Evolutionary conservation across 768 basidiomycete genomes (phyloP).

Genomic region (Lenzites betulinus): DNA sequence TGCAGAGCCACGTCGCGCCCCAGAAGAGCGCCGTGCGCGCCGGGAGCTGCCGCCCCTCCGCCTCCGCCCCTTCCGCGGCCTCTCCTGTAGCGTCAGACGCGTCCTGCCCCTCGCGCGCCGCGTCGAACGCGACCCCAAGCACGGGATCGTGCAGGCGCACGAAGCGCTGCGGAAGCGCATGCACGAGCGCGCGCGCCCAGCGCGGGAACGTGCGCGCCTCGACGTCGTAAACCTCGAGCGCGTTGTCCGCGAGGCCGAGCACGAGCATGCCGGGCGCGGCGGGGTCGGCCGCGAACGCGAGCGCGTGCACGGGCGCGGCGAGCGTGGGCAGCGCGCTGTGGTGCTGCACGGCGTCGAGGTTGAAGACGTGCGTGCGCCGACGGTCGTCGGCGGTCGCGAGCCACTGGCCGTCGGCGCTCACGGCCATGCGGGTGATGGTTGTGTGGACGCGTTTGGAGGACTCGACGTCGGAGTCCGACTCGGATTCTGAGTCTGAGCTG

Average conservation of each 20-base stretch:
- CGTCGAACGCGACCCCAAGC: constrained; percentile 70
- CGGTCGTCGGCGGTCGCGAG: constrained; percentile 74
- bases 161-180: constrained; percentile 61
- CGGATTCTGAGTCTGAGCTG: constrained; percentile 28
- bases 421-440: constrained; percentile 60
- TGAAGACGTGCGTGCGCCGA: constrained; percentile 76
- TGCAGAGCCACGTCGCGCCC: constrained; percentile 88
- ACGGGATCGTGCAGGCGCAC: constrained; percentile 71
- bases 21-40: constrained; percentile 57
- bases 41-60: constrained; percentile 2
- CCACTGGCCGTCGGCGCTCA: constrained; percentile 91
- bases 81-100: no score
- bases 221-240: constrained; percentile 84
- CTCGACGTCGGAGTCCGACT: constrained; percentile 21
- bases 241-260: constrained; percentile 80
- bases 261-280: constrained; percentile 64
- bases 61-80: no score
- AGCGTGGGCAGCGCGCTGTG: constrained; percentile 88
- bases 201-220: constrained; percentile 72
- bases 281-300: constrained; percentile 69
- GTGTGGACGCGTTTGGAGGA: constrained; percentile 33
- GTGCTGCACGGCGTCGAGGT: constrained; percentile 81
- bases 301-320: constrained; percentile 60
- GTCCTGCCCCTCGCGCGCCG: constrained; percentile 34
- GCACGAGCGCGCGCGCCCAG: constrained; percentile 68